Evolutionary conservation across 352 stramenopile species (phyloP).

Genomic region (Phytophthora pseudosyringae): DNA sequence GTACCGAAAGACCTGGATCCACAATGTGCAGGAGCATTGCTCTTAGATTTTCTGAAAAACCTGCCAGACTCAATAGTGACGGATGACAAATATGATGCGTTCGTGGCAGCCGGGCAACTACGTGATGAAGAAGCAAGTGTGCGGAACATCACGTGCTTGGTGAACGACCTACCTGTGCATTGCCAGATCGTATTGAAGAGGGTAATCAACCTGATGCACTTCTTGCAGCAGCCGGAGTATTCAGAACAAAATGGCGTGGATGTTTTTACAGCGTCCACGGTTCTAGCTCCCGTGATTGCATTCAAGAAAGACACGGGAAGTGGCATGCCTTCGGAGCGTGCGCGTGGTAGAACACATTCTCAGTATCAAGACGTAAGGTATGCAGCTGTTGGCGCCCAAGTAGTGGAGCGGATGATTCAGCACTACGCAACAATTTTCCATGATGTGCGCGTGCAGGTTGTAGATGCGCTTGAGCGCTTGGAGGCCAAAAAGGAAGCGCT

Average conservation of each 20-base stretch:
- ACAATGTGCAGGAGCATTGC: slow-evolving; percentile 66
- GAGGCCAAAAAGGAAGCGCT: slow-evolving; percentile 71
- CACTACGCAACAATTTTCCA: slow-evolving; percentile 84
- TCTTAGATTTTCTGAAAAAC: slow-evolving; percentile 85
- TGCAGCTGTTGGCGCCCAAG: slow-evolving; percentile 72
- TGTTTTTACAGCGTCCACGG: slow-evolving; percentile 58
- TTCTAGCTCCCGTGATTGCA: slow-evolving; percentile 78
- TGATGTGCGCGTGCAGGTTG: slow-evolving; percentile 64
- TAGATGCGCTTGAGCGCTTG: slow-evolving; percentile 66
- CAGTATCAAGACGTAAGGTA: slow-evolving; percentile 81
- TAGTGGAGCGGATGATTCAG: slow-evolving; percentile 82
- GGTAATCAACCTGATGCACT: slow-evolving; percentile 71
- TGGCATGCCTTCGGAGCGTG: slow-evolving; percentile 41
- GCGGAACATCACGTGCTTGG: slow-evolving; percentile 79
- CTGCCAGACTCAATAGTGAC: slow-evolving; percentile 79
- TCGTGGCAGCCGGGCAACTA: slow-evolving; percentile 71
- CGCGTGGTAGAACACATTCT: slow-evolving; percentile 52
- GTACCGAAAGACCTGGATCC: slow-evolving; percentile 69
- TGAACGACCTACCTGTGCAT: slow-evolving; percentile 74
- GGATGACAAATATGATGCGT: slow-evolving; percentile 83
- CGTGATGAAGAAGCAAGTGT: slow-evolving; percentile 78
- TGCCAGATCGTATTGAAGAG: slow-evolving; percentile 79
- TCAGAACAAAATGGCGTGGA: slow-evolving; percentile 72
- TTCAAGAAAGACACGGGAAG: slow-evolving; percentile 72
- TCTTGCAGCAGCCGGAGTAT: slow-evolving; percentile 68